Percentiles rank a stretch among this genome's conserved stretches.
Conservation (phyloP, 169 alveolate genomes). For the Sarcocystis neurona region DNA sequence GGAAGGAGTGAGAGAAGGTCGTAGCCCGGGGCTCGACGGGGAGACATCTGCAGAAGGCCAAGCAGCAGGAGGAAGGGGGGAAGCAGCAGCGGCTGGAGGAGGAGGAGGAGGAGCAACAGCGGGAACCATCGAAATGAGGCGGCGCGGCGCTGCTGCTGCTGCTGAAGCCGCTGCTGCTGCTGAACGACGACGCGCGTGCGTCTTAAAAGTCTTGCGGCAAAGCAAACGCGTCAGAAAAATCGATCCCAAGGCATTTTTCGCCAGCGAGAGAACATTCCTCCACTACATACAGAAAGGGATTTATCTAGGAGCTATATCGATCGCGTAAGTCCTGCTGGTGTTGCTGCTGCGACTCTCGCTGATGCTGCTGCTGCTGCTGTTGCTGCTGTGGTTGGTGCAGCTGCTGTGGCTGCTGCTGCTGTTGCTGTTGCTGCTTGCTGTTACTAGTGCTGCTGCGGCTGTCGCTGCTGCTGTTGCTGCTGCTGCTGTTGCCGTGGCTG, state of each 20-base stretch:
- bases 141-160: neutral
- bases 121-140: neutral
- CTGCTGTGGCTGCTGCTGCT: too few relatives aligned
- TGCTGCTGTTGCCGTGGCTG: too few relatives aligned
- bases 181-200: neutral
- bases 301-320: slow-evolving; percentile 58
- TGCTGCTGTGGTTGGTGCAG: too few relatives aligned
- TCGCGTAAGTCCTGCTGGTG: slow-evolving; percentile 31
- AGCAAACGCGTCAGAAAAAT: slow-evolving; percentile 62
- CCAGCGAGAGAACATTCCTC: slow-evolving; percentile 79
- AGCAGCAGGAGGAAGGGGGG: too few relatives aligned
- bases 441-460: too few relatives aligned
- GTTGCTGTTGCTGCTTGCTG: too few relatives aligned
- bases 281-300: slow-evolving; percentile 75
- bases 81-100: too few relatives aligned
- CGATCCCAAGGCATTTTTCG: slow-evolving; percentile 81
- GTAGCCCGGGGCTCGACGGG: neutral
- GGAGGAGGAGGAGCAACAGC: neutral
- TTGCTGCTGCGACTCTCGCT: neutral
- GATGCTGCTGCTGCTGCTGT: too few relatives aligned
- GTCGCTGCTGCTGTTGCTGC: too few relatives aligned
- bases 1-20: neutral
- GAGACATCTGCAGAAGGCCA: too few relatives aligned
- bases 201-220: slow-evolving; percentile 1
- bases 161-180: neutral